These are phyloP conservation scores for Zygnema cylindricum DNA, from an alignment of 139 green algal species.

Conservation along the genomic window DNA sequence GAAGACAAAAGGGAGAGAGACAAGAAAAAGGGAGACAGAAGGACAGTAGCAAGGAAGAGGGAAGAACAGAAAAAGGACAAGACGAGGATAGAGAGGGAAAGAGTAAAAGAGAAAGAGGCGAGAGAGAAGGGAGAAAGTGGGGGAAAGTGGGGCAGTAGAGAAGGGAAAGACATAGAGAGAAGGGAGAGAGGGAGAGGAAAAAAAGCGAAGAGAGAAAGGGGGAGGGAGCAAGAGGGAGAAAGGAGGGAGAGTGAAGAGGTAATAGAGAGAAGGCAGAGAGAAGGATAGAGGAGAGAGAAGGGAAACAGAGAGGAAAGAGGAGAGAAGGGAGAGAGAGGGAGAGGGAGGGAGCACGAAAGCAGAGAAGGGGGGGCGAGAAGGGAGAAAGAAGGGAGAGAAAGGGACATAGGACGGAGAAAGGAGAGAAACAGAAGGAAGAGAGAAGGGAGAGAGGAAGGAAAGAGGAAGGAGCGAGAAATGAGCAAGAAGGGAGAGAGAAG, in stretches of 20 bases:
- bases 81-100: not conserved
- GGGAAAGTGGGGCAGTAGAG: not conserved
- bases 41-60: not conserved
- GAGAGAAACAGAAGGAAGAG: not conserved
- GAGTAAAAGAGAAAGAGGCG: not conserved
- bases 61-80: not conserved
- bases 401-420: not conserved
- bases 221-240: not conserved
- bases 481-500: not conserved
- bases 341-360: not conserved
- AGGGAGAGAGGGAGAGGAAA: not conserved
- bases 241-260: not conserved
- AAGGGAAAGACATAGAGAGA: not conserved
- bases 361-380: not conserved
- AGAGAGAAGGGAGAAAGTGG: not conserved
- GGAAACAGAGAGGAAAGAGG: not conserved
- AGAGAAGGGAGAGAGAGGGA: not conserved
- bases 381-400: not conserved
- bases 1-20: not conserved
- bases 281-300: no score
- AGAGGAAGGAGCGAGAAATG: not conserved
- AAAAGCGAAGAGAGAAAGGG: not conserved
- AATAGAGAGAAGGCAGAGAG: not conserved
- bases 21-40: not conserved
- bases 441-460: not conserved